Evolutionary conservation across 1,284 basidiomycete genomes (phyloP), one percentile per base, ranked within the genome.

Genomic region (Irpex rosettiformis): DNA sequence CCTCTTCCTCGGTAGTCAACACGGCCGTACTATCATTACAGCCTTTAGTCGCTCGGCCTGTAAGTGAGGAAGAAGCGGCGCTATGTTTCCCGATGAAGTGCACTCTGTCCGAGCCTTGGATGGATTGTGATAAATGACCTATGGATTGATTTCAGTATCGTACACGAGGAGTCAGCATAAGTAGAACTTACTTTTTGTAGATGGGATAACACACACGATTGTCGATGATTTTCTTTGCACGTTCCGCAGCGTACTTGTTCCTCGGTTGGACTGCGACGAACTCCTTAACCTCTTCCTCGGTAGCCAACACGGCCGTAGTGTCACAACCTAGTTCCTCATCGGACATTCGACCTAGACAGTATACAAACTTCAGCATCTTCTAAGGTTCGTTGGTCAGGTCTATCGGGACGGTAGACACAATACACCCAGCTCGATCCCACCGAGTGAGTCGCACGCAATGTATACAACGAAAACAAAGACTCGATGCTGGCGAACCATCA

Each of bases 311-410:
- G 4, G 22, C 21, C 10, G 43, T 18, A 10, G 43, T 18, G 18
- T 47, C 43, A 3, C 22, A 18, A 10, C 43, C 43, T 18, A 47
- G 43, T 18, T 47, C 43, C 22, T 13, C 43, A 18, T 18, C 8
- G 10, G 43, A 47, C 43, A 47, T 47, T 13, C 16, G 22, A 13
- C n/a, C 57, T 25, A 65, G 61, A n/a, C 65, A 60, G 54, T 60
- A 66, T 11, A 70, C 52, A 55, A 70, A 69, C 5, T 62, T 59
- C 4, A 61, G 56, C 11, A 63, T 29, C 2, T 13, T 25, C 10
- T 57, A 29, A 4, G 40, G 37, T 6, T 58, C n/a, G 8, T 21
- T 29, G 7, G 25, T 27, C 42, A 61, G 60, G 10, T 61, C 40
- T 57, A 67, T 64, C 2, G 59, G 45, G n/a, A n/a, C n/a, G 11